phyloP scores from a whole-genome alignment of 2,329 filamentous ascomycete species.

The Davidsoniella eucalypti region DNA sequence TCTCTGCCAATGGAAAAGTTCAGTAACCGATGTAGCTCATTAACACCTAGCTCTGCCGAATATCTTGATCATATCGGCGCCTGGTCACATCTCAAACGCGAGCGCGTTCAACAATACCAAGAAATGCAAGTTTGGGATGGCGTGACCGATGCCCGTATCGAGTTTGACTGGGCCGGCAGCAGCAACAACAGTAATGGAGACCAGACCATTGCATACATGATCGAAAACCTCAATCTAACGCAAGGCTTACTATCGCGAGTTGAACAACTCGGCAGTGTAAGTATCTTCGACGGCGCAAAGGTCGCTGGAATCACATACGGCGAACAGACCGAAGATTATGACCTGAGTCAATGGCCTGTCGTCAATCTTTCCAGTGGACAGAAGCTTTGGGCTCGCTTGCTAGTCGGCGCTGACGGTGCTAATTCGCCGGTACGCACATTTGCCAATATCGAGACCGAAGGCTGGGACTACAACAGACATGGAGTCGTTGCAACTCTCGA shows the following conservation, averaged over 20 bases:
- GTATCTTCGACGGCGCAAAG: conserved; percentile 58
- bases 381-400: conserved; percentile 59
- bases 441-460: conserved; percentile 66
- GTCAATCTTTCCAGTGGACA: conserved; percentile 54
- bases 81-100: conserved; percentile 58
- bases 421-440: conserved; percentile 88
- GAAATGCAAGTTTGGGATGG: conserved; percentile 99
- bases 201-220: conserved; percentile 80
- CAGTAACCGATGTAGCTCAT: conserved; percentile 89
- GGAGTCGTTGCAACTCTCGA: conserved; percentile 81
- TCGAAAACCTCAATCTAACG: conserved; percentile 81
- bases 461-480: conserved; percentile 87
- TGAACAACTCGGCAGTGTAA: conserved; percentile 49
- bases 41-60: conserved; percentile 73
- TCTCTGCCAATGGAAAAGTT: conserved; percentile 51
- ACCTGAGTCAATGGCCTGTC: conserved; percentile 78
- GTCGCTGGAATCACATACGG: conserved; percentile 72
- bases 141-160: conserved; percentile 68
- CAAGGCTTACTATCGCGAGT: conserved; percentile 59
- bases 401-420: conserved; percentile 86
- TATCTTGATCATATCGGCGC: conserved; percentile 74
- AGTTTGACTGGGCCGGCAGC: conserved; percentile 54
- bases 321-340: conserved; percentile 46
- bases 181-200: conserved; percentile 10
- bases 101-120: conserved; percentile 71